These are phyloP conservation scores for Phoma sp. DNA, from an alignment of 2,329 filamentous ascomycete species.

Conservation along the genomic window DNA sequence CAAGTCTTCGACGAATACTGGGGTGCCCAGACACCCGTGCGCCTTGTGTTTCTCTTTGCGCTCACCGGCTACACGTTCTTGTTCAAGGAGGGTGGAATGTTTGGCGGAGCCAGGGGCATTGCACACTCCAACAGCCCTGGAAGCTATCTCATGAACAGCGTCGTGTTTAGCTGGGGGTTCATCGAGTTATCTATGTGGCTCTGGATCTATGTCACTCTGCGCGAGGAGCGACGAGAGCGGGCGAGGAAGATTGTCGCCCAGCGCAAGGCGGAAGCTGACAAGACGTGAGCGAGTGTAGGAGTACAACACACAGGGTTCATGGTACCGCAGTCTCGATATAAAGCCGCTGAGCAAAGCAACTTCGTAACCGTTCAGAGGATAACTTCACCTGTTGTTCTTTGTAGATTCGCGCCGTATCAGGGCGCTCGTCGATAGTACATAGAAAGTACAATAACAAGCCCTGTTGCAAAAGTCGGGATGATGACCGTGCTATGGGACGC, in stretches of 20 bases:
- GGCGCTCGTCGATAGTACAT: no score
- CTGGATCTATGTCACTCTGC: slow-evolving; percentile 64
- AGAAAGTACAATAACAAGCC: no score
- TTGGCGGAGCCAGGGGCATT: slow-evolving; percentile 38
- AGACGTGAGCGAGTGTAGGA: slow-evolving; percentile 15
- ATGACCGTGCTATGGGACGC: no score
- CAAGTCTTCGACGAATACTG: slow-evolving; percentile 56
- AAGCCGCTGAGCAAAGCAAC: no score
- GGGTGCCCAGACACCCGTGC: slow-evolving; percentile 66
- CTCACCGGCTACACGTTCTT: slow-evolving; percentile 71
- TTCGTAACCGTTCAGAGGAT: no score
- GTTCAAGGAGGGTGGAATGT: slow-evolving; percentile 62
- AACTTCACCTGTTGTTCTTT: neutral
- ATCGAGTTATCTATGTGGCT: slow-evolving; percentile 87
- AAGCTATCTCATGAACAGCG: slow-evolving; percentile 79
- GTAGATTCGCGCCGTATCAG: no score
- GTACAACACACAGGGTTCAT: no score
- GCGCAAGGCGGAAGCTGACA: slow-evolving; percentile 41
- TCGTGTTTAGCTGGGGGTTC: slow-evolving; percentile 86
- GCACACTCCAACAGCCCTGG: slow-evolving; percentile 44
- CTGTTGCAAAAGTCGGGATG: no score
- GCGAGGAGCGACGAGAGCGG: slow-evolving; percentile 47
- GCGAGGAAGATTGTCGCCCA: slow-evolving; percentile 40
- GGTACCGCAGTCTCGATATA: no score
- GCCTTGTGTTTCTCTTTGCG: slow-evolving; percentile 67